Evolutionary conservation across 1,139 yeast genomes (phyloP).

Genomic region (Saccharomyces pastorianus): DNA sequence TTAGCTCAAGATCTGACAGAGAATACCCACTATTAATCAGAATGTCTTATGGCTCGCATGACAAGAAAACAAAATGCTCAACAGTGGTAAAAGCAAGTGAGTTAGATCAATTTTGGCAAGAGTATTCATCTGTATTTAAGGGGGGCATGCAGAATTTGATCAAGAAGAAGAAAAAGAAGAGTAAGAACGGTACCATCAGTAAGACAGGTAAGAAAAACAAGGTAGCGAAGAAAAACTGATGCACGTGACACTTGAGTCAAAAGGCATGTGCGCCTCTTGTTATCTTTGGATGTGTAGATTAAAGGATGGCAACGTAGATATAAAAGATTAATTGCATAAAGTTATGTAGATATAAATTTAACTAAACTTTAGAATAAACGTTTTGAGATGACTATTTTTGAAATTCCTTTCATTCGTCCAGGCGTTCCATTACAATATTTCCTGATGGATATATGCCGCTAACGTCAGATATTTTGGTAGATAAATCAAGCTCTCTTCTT

Average conservation of each 20-base stretch:
- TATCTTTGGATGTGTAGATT: conserved; percentile 3
- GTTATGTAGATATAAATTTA: conserved; percentile 2
- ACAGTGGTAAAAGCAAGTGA: conserved; percentile 54
- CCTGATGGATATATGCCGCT: conserved; percentile 52
- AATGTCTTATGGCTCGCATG: conserved; percentile 49
- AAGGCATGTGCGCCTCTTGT: not conserved
- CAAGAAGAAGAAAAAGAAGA: conserved; percentile 59
- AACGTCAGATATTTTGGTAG: conserved; percentile 36
- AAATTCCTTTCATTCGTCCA: not conserved
- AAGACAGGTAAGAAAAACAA: conserved; percentile 11
- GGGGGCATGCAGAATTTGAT: conserved; percentile 51
- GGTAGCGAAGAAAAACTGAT: conserved; percentile 5
- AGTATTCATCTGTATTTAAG: conserved; percentile 57
- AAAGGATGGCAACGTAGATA: conserved; percentile 1
- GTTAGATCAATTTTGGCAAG: conserved; percentile 61
- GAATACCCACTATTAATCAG: conserved; percentile 47
- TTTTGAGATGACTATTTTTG: not conserved
- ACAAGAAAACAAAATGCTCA: conserved; percentile 45
- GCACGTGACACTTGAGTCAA: not conserved
- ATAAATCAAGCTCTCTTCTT: conserved; percentile 37
- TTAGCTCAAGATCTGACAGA: conserved; percentile 11
- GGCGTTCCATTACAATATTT: conserved; percentile 44
- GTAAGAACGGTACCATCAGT: conserved; percentile 33
- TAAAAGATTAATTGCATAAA: conserved; percentile 2
- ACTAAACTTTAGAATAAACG: conserved; percentile 3